Conservation (phyloP, 1,284 basidiomycete species). For the Fistulinella staudtii region DNA sequence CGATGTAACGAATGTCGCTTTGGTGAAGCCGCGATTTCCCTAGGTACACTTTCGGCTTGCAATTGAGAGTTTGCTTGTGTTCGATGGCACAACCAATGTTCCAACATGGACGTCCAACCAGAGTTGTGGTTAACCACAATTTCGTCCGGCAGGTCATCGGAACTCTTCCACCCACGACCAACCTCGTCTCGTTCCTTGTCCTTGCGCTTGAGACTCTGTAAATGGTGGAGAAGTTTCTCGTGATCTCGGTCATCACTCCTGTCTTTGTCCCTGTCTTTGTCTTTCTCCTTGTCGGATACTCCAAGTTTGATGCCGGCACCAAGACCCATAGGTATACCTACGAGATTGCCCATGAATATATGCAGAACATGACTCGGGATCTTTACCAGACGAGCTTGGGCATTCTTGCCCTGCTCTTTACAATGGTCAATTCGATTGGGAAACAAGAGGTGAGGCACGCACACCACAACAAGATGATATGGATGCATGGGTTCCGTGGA, state of each 20-base stretch:
- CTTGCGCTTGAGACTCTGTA: slow-evolving; percentile 29
- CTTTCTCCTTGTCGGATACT: slow-evolving; percentile 45
- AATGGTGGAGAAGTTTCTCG: slow-evolving; percentile 26
- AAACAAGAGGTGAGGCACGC: slow-evolving; percentile 27
- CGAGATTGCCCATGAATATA: slow-evolving; percentile 4
- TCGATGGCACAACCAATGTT: slow-evolving; percentile 66
- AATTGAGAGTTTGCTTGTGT: slow-evolving; percentile 25
- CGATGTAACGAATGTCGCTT: slow-evolving; percentile 31
- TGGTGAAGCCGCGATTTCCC: slow-evolving; percentile 21
- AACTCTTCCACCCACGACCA: slow-evolving; percentile 31
- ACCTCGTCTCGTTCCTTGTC: slow-evolving; percentile 38
- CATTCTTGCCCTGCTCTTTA: slow-evolving; percentile 79
- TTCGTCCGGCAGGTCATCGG: slow-evolving; percentile 36
- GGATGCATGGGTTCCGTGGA: slow-evolving; percentile 57
- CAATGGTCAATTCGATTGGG: slow-evolving; percentile 13
- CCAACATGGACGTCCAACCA: slow-evolving; percentile 72
- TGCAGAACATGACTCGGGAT: not conserved
- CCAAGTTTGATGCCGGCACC: slow-evolving; percentile 70
- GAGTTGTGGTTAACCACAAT: slow-evolving; percentile 29
- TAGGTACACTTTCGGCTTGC: slow-evolving; percentile 14
- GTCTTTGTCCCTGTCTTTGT: slow-evolving; percentile 40
- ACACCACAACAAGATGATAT: slow-evolving; percentile 80
- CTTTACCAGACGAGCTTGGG: slow-evolving; percentile 61
- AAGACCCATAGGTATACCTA: slow-evolving; percentile 71
- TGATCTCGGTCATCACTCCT: slow-evolving; percentile 37